Evolutionary conservation across 1,139 yeast genomes (phyloP).

Genomic region (Candida sojae): DNA sequence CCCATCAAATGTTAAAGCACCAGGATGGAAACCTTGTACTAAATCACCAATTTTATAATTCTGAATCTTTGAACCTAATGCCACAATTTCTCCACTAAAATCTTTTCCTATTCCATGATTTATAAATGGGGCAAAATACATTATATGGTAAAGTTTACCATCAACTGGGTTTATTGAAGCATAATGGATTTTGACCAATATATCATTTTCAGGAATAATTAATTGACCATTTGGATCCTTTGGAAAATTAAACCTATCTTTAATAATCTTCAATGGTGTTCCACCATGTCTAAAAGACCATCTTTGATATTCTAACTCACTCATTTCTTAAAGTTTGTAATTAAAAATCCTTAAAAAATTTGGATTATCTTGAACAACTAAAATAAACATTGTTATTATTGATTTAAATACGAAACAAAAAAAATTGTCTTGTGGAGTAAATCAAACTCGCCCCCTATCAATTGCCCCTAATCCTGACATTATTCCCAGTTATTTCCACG

Average conservation of each 20-base stretch:
- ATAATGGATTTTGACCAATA: slow-evolving; percentile 58
- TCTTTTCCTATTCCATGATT: slow-evolving; percentile 62
- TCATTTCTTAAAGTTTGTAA: background rate
- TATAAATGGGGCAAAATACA: slow-evolving; percentile 15
- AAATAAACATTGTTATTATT: no score
- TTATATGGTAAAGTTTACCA: slow-evolving; percentile 43
- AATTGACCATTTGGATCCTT: background rate
- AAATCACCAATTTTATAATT: slow-evolving; percentile 58
- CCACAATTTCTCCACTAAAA: slow-evolving; percentile 61
- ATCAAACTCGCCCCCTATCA: no score
- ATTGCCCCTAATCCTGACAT: no score
- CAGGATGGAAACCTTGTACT: slow-evolving; percentile 55
- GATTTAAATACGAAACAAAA: no score
- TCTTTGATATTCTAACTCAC: background rate
- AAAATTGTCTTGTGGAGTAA: no score
- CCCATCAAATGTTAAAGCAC: slow-evolving; percentile 48
- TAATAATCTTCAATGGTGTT: slow-evolving; percentile 1
- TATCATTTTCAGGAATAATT: slow-evolving; percentile 34
- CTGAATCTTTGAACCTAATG: slow-evolving; percentile 44
- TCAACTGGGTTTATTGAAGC: slow-evolving; percentile 74
- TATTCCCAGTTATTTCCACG: no score
- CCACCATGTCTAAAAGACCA: background rate
- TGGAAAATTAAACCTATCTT: background rate
- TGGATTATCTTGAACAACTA: no score
- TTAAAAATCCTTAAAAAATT: no score